Evolutionary conservation across 306 rosid genomes (phyloP), one percentile per base, ranked within the genome.

Genomic region (Delonix regia): DNA sequence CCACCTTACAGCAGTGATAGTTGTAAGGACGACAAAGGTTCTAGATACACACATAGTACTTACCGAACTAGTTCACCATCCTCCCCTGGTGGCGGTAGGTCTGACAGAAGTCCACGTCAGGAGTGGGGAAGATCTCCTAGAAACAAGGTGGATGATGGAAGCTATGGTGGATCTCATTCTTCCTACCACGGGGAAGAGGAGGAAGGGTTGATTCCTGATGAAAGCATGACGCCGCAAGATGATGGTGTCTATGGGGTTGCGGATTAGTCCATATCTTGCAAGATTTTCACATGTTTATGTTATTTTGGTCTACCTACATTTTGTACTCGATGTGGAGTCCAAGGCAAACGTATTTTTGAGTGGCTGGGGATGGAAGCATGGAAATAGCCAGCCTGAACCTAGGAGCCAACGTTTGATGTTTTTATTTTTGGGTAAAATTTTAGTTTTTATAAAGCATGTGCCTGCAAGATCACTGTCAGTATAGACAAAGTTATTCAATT

Each of bases 161-260:
- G 74, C 56, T 42, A 74, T 39, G 80, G 74, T 42, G 87, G 88
- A 16, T 70, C 80, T 70, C 78, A 60, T 63, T 64, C 84, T 39
- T 68, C 88, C 24, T 73, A 49, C 73, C 84, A 80, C 30, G 89
- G 86, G 51, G 97, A 90, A 78, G 93, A 84, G 80, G 93, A 82
- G 52, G 97, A 92, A 86, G 98, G 97, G 69, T 83, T 94, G 97
- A 90, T 94, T 69, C 94, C 86, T 8, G 88, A 85, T 44, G 88
- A 92, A 84, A 94, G 94, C 64, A 79, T 91, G 90, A 89, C 89
- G 34, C 86, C 73, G 30, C 89, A 84, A 49, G 90, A 87, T 47
- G 80, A 85, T 47, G 81, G 34, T 59, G 11, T 24, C 9, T 81
- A 78, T 16, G 78, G 6, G 34, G 47, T 55, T 28, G 83, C 18